A percentile compares a stretch with the other conserved stretches of the same genome.
These are phyloP conservation scores for Lyophyllum decastes DNA, from an alignment of 768 basidiomycete genomes.

Conservation along the genomic window DNA sequence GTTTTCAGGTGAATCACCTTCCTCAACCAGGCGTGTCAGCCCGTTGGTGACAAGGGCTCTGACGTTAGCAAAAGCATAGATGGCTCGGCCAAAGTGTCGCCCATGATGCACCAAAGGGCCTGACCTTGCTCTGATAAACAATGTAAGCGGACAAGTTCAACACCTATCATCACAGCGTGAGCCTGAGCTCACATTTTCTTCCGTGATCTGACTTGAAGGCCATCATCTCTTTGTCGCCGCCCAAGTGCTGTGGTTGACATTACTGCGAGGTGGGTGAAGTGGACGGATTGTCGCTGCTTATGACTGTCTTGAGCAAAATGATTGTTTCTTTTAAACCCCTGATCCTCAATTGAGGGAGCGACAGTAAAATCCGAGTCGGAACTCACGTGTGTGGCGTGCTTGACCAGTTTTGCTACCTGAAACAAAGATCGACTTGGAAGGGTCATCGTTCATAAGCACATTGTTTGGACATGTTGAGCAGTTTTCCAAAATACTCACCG, in stretches of 20 bases:
- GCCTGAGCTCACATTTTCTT: neutral
- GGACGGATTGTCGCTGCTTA: neutral
- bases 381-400: too few species aligned
- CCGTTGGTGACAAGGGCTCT: conserved; percentile 19
- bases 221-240: neutral
- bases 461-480: too few species aligned
- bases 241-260: neutral
- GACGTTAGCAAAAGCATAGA: conserved; percentile 9
- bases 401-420: too few species aligned
- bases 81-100: conserved; percentile 20
- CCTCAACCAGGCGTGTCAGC: neutral
- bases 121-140: neutral
- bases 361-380: too few species aligned
- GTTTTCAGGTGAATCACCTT: neutral
- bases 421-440: too few species aligned
- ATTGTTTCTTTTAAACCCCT: too few species aligned
- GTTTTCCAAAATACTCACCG: too few species aligned
- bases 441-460: too few species aligned
- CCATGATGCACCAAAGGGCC: conserved; percentile 22
- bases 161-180: too few species aligned
- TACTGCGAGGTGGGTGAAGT: neutral
- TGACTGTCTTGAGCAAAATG: too few species aligned
- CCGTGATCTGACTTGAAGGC: neutral
- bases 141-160: neutral
- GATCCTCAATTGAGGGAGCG: too few species aligned